Conservation (phyloP, 176 grass and related monocot genomes). For the Dendrocalamus sinicus region DNA sequence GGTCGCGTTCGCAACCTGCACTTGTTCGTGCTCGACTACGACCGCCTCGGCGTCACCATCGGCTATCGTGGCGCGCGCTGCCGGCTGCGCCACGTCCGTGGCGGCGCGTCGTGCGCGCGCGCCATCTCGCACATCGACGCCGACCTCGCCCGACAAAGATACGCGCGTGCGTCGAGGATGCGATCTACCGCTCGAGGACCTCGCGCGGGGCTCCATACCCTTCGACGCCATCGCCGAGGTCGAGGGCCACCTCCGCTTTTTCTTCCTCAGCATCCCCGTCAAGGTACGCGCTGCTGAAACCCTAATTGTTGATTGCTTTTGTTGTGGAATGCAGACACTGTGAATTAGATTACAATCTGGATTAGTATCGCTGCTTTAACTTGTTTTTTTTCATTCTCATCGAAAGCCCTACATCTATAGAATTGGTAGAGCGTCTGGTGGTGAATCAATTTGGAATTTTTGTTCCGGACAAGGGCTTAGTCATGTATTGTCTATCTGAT, state of each 20-base stretch:
- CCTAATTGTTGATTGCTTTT: slow-evolving; percentile 11
- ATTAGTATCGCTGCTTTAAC: background rate
- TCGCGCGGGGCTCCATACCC: slow-evolving; percentile 62
- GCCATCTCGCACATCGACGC: slow-evolving; percentile 72
- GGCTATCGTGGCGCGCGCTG: slow-evolving; percentile 61
- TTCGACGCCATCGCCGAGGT: slow-evolving; percentile 76
- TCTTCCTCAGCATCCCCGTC: slow-evolving; percentile 77
- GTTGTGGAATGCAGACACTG: background rate
- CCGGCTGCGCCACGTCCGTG: slow-evolving; percentile 58
- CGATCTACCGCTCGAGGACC: slow-evolving; percentile 78
- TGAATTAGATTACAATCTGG: background rate
- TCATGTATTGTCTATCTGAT: background rate
- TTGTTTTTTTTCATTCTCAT: background rate
- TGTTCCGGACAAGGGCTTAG: background rate
- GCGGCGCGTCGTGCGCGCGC: slow-evolving; percentile 60
- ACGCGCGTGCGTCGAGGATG: slow-evolving; percentile 67
- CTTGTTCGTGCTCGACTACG: too few relatives aligned
- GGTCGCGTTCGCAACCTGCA: too few relatives aligned
- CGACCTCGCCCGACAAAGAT: slow-evolving; percentile 56
- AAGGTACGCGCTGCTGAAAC: too few relatives aligned
- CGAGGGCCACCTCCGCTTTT: slow-evolving; percentile 60
- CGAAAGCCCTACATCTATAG: background rate
- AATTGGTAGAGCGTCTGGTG: background rate
- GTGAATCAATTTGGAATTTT: background rate
- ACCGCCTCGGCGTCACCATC: slow-evolving; percentile 50